Percentiles rank a stretch among this genome's conserved stretches.
phyloP scores from a whole-genome alignment of 148 eudicot genomes.

The Spergularia marina region DNA sequence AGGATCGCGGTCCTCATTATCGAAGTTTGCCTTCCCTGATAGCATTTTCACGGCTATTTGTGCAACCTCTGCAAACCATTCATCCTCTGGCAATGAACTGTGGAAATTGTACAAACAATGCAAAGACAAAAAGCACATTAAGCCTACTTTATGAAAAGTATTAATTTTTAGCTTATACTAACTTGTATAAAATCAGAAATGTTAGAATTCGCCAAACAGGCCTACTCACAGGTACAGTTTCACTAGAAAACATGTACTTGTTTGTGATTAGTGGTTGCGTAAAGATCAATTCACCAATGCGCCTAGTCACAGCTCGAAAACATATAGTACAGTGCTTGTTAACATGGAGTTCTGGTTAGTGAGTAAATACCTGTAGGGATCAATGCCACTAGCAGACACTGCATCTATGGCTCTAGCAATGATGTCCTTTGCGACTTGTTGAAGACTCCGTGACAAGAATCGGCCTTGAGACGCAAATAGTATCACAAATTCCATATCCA shows the following conservation, averaged over 20 bases:
- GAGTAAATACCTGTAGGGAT: conserved; percentile 71
- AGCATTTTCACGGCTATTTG: conserved; percentile 78
- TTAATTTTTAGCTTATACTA: too few relatives aligned
- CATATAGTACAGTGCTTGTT: too few relatives aligned
- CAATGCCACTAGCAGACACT: conserved; percentile 68
- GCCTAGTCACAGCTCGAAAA: too few relatives aligned
- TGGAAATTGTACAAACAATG: background rate
- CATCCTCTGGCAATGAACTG: conserved; percentile 92
- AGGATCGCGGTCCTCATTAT: conserved; percentile 35
- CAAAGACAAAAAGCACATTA: background rate
- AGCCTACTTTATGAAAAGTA: too few relatives aligned
- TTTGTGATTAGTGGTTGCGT: too few relatives aligned
- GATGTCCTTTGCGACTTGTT: conserved; percentile 75
- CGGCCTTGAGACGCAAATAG: conserved; percentile 95
- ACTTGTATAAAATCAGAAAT: too few relatives aligned
- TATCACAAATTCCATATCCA: conserved; percentile 98
- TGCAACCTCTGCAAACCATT: conserved; percentile 92
- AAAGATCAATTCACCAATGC: too few relatives aligned
- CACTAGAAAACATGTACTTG: too few relatives aligned
- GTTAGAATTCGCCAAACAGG: too few relatives aligned
- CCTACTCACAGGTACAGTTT: too few relatives aligned
- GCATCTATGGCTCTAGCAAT: conserved; percentile 81
- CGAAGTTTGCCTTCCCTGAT: conserved; percentile 53
- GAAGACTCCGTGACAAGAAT: conserved; percentile 84
- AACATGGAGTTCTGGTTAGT: too few relatives aligned